These are phyloP conservation scores for Anisodus tanguticus DNA, from an alignment of 257 asterid genomes.

Conservation along the genomic window DNA sequence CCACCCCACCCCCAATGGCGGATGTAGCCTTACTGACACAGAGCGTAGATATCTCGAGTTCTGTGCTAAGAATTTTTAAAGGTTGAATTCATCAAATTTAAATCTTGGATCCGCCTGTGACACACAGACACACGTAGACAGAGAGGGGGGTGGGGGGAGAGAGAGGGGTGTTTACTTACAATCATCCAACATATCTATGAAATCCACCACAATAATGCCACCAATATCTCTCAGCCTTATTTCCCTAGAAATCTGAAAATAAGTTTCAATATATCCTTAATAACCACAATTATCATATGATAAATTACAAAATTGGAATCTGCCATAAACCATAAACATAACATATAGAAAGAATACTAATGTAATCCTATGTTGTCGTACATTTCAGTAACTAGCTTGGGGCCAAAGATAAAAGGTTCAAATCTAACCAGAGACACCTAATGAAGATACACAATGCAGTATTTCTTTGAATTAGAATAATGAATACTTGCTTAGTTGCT, in stretches of 20 bases:
- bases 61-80: neutral
- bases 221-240: constrained; percentile 95
- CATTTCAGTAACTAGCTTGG: constrained; percentile 13
- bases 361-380: neutral
- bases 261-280: neutral
- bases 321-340: neutral
- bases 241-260: constrained; percentile 92
- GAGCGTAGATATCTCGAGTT: too few relatives aligned
- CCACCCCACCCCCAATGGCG: too few relatives aligned
- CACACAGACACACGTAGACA: neutral
- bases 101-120: neutral
- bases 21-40: too few relatives aligned
- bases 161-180: constrained; percentile 57
- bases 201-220: constrained; percentile 96
- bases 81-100: neutral
- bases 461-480: constrained; percentile 19
- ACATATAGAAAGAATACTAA: constrained; percentile 4
- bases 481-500: constrained; percentile 10
- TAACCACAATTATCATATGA: constrained; percentile 2
- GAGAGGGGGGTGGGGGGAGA: neutral
- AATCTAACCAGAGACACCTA: constrained; percentile 1
- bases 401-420: neutral
- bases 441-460: neutral
- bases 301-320: neutral
- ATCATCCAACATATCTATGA: constrained; percentile 97